Percentiles rank a stretch among this genome's conserved stretches.
These are phyloP conservation scores for Globisporangium viniferum DNA, from an alignment of 352 stramenopile genomes.

Conservation along the genomic window DNA sequence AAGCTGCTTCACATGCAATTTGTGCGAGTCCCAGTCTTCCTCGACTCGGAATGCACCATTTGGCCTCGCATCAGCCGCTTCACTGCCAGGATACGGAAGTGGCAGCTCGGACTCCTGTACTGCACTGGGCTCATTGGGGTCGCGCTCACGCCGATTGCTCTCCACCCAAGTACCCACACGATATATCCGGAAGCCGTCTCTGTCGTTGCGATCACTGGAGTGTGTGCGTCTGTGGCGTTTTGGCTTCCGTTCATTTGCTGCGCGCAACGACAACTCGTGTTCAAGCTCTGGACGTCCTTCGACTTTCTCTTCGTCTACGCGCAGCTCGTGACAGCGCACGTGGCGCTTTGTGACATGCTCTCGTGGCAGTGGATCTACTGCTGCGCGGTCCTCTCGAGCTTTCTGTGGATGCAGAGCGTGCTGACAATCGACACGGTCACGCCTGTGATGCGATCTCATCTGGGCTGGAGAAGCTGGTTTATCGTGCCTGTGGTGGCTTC, in stretches of 20 bases:
- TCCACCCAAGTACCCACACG: background rate
- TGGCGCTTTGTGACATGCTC: conserved; percentile 15
- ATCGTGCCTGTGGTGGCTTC: conserved; percentile 7
- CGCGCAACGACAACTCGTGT: conserved; percentile 16
- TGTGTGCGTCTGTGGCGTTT: background rate
- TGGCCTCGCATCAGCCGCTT: background rate
- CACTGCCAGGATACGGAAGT: background rate
- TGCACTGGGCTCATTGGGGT: background rate
- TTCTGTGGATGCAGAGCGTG: conserved; percentile 23
- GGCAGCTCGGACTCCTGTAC: background rate
- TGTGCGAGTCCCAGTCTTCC: background rate
- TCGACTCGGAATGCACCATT: conserved; percentile 3
- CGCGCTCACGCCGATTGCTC: background rate
- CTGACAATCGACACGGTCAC: conserved; percentile 23
- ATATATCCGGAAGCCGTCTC: background rate
- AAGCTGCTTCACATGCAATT: background rate
- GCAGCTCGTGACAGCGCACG: conserved; percentile 15
- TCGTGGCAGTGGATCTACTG: conserved; percentile 9
- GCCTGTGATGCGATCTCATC: conserved; percentile 5
- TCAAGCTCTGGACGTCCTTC: conserved; percentile 22
- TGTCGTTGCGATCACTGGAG: too few species aligned
- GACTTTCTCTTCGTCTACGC: conserved; percentile 22
- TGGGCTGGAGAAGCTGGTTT: conserved; percentile 9
- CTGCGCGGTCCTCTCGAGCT: conserved; percentile 5
- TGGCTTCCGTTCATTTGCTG: conserved; percentile 1